Conservation (phyloP, 164 flowering plant species). For the Vitis riparia region DNA sequence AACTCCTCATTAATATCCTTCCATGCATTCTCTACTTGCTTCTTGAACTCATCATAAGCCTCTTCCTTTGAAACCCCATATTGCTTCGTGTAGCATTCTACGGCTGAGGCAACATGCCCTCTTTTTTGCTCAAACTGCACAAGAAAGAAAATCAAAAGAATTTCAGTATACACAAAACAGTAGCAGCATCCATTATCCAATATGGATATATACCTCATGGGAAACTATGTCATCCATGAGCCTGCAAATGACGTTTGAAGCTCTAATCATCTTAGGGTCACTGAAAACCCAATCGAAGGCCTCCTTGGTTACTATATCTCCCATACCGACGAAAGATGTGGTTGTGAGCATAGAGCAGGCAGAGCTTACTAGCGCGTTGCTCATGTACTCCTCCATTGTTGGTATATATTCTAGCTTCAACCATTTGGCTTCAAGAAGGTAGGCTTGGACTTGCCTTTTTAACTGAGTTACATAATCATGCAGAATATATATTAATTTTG, state of each 20-base stretch:
- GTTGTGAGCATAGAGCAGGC: too few species aligned
- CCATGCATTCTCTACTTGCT: conserved; percentile 13
- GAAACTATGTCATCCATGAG: conserved; percentile 16
- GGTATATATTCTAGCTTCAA: neutral
- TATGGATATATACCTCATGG: neutral
- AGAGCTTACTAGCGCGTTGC: neutral
- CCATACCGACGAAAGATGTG: too few species aligned
- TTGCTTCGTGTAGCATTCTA: too few species aligned
- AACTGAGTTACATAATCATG: too few species aligned
- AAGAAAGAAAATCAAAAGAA: too few species aligned
- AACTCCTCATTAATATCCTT: conserved; percentile 21
- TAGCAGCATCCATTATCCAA: too few species aligned
- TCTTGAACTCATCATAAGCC: neutral
- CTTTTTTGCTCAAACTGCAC: too few species aligned
- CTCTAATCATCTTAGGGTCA: neutral
- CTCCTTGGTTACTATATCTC: too few species aligned
- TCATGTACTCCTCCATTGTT: neutral
- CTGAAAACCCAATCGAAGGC: too few species aligned
- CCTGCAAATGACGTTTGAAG: neutral
- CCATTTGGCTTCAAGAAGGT: neutral
- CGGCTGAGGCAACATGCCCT: conserved; percentile 12
- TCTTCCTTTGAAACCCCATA: too few species aligned
- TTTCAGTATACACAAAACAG: too few species aligned
- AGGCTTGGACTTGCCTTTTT: neutral
- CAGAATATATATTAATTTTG: too few species aligned